phyloP scores from a whole-genome alignment of 2,329 filamentous ascomycete species.

The Microcera coccophila region DNA sequence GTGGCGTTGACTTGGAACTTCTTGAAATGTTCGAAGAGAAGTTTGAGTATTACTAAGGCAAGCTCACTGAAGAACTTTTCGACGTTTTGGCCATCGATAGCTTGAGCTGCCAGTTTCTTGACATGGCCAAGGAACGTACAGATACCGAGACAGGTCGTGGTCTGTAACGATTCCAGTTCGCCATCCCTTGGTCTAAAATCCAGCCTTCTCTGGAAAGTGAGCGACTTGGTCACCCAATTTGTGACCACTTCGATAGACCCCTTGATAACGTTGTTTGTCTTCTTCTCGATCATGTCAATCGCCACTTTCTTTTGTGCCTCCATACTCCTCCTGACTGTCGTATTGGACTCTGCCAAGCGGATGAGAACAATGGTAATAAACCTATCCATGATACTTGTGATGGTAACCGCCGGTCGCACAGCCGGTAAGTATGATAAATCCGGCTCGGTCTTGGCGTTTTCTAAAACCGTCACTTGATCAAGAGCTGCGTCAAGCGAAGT shows the following conservation, averaged over 20 bases:
- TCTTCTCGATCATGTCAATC: conserved; percentile 76
- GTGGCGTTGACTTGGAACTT: conserved; percentile 91
- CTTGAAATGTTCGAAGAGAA: conserved; percentile 90
- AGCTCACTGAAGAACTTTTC: conserved; percentile 80
- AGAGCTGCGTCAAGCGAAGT: conserved; percentile 65
- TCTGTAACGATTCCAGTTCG: conserved; percentile 76
- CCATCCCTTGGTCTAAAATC: conserved; percentile 88
- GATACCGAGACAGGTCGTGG: conserved; percentile 76
- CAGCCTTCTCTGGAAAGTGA: conserved; percentile 76
- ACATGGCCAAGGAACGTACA: conserved; percentile 74
- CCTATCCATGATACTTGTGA: conserved; percentile 88
- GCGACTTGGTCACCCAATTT: conserved; percentile 69
- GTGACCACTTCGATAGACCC: conserved; percentile 62
- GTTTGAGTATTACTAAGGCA: conserved; percentile 68
- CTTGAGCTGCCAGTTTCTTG: conserved; percentile 57
- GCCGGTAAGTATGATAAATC: conserved; percentile 80
- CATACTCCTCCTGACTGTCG: conserved; percentile 85
- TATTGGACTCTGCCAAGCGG: conserved; percentile 81
- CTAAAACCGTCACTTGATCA: conserved; percentile 71
- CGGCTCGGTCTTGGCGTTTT: conserved; percentile 76
- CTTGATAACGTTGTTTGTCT: conserved; percentile 62
- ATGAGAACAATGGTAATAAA: conserved; percentile 89
- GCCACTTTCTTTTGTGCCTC: conserved; percentile 74
- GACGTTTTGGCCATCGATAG: conserved; percentile 80
- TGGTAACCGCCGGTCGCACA: conserved; percentile 77